phyloP scores from a whole-genome alignment of 2,329 filamentous ascomycete genomes.

The Trematosphaeria pertusa region DNA sequence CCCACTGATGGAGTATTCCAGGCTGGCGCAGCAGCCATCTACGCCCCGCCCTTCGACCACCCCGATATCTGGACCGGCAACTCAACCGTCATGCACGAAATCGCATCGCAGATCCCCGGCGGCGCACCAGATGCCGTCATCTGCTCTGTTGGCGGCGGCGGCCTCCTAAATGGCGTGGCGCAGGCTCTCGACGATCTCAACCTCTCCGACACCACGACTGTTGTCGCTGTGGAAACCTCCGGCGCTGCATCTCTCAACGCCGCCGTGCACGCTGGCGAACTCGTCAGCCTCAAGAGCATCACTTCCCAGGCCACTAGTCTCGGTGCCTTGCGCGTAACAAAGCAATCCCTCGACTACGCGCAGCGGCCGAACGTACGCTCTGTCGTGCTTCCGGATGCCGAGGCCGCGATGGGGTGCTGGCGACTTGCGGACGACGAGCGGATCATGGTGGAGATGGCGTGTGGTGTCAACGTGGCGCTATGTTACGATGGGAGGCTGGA shows the following conservation, averaged over 20 bases:
- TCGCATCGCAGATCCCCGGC: conserved; percentile 50
- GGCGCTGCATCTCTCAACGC: conserved; percentile 75
- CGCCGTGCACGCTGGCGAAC: conserved; percentile 62
- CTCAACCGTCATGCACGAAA: conserved; percentile 63
- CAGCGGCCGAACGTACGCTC: conserved; percentile 62
- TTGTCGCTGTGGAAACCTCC: conserved; percentile 77
- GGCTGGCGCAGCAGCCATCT: conserved; percentile 57
- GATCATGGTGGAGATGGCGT: conserved; percentile 82
- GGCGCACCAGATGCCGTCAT: conserved; percentile 69
- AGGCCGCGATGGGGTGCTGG: conserved; percentile 79
- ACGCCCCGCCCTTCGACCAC: conserved; percentile 75
- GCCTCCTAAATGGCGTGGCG: conserved; percentile 78
- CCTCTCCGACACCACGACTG: conserved; percentile 43
- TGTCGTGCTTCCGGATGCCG: conserved; percentile 73
- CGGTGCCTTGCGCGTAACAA: conserved; percentile 74
- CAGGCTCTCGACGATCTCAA: conserved; percentile 65
- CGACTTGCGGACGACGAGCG: conserved; percentile 82
- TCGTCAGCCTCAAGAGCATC: conserved; percentile 72
- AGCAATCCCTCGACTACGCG: conserved; percentile 71
- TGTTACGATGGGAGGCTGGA: conserved; percentile 71
- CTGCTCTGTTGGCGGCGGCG: conserved; percentile 82
- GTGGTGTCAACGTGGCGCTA: conserved; percentile 78
- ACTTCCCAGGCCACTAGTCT: conserved; percentile 78
- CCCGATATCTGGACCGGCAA: conserved; percentile 72
- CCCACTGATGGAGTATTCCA: too few relatives aligned